Percentiles rank a stretch among this genome's conserved stretches.
These are phyloP conservation scores for Sclerotiophoma versabilis DNA, from an alignment of 2,329 filamentous ascomycete genomes.

Conservation along the genomic window DNA sequence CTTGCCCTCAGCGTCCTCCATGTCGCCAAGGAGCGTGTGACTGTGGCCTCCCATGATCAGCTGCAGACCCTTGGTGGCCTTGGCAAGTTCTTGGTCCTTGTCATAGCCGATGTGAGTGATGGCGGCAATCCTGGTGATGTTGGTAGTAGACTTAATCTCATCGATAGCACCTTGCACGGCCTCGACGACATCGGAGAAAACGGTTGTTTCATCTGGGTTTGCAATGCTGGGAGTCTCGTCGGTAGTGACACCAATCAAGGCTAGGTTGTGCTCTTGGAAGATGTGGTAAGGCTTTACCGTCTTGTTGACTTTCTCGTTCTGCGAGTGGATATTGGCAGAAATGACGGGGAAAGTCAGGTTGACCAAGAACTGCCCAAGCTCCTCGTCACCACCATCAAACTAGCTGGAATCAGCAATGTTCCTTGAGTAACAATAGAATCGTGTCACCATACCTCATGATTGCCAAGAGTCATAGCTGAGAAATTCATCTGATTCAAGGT, in stretches of 20 bases:
- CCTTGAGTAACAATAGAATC: not conserved
- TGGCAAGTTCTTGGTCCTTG: constrained; percentile 66
- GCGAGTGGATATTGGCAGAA: constrained; percentile 69
- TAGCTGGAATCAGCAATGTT: not conserved
- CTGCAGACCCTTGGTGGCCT: constrained; percentile 68
- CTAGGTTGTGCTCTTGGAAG: constrained; percentile 66
- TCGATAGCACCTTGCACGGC: constrained; percentile 69
- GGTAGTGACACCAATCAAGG: constrained; percentile 70
- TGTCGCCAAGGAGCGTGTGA: constrained; percentile 65
- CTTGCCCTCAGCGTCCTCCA: constrained; percentile 63
- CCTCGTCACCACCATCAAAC: constrained; percentile 70
- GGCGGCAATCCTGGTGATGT: constrained; percentile 70
- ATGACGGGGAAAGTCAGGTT: constrained; percentile 72
- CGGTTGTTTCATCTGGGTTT: constrained; percentile 64
- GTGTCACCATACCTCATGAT: constrained; percentile 52
- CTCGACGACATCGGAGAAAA: constrained; percentile 64
- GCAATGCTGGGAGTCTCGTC: constrained; percentile 66
- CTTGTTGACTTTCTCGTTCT: constrained; percentile 65
- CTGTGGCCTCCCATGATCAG: constrained; percentile 71
- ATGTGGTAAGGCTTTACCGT: constrained; percentile 72
- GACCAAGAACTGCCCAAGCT: constrained; percentile 66
- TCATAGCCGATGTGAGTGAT: constrained; percentile 74
- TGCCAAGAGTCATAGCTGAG: constrained; percentile 72
- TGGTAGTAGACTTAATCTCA: constrained; percentile 66
- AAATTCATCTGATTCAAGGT: constrained; percentile 71